A percentile compares a stretch with the other conserved stretches of the same genome.
Evolutionary conservation across 208 protist genomes (phyloP).

Genomic region (Leptomonas seymouri): DNA sequence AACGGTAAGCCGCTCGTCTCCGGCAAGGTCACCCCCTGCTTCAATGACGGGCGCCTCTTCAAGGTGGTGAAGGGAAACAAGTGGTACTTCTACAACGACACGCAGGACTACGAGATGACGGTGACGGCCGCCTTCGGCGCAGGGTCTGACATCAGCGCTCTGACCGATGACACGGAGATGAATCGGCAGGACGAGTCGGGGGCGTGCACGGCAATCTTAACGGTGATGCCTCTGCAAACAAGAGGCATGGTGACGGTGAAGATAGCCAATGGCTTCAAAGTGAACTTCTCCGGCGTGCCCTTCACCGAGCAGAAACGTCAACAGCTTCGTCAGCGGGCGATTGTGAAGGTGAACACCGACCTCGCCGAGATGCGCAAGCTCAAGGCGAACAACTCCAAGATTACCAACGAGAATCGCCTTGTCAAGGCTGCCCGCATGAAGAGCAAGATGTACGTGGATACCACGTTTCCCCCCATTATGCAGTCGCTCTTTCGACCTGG

Average conservation of each 20-base stretch:
- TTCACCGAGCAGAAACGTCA: slow-evolving; percentile 34
- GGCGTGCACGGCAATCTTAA: slow-evolving; percentile 35
- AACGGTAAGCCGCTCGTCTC: slow-evolving; percentile 43
- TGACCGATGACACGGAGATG: slow-evolving; percentile 34
- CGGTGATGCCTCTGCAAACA: slow-evolving; percentile 46
- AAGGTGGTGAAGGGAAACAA: slow-evolving; percentile 56
- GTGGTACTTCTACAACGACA: slow-evolving; percentile 89
- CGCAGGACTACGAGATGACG: slow-evolving; percentile 66
- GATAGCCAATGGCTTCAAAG: slow-evolving; percentile 39
- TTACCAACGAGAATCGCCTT: slow-evolving; percentile 39
- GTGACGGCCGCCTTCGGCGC: slow-evolving; percentile 54
- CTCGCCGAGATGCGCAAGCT: slow-evolving; percentile 30
- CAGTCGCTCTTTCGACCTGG: slow-evolving; percentile 51
- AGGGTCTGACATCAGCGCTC: slow-evolving; percentile 24
- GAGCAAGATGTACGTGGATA: slow-evolving; percentile 50
- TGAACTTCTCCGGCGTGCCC: slow-evolving; percentile 31
- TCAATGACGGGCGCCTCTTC: slow-evolving; percentile 63
- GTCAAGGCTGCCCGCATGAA: slow-evolving; percentile 39
- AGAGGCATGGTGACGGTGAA: slow-evolving; percentile 44
- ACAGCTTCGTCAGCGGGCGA: slow-evolving; percentile 14
- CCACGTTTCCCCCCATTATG: slow-evolving; percentile 48
- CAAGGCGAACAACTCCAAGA: slow-evolving; percentile 22
- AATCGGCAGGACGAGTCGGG: slow-evolving; percentile 28
- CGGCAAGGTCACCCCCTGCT: slow-evolving; percentile 56
- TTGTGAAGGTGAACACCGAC: slow-evolving; percentile 23